Evolutionary conservation across 805 yeast genomes (phyloP), one percentile per base, ranked within the genome.

Genomic region (Candida saitoana): DNA sequence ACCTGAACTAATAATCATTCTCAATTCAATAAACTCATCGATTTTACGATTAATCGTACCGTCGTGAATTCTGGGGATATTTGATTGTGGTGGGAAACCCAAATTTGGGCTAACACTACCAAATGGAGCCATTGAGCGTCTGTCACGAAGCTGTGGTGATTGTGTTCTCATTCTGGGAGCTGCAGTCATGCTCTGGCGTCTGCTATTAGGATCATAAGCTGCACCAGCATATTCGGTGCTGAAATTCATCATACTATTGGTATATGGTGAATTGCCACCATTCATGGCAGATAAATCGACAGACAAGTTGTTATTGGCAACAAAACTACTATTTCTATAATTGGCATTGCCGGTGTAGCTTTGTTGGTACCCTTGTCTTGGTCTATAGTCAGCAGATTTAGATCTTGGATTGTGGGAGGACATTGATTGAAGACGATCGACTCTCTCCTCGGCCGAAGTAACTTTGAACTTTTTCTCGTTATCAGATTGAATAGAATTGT

Each of bases 1-100:
- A 9, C 75, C 74, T 2, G 67, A 50, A 1, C 73, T 66, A 36
- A 70, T 70, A 15, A 64, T 45, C 15, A 47, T 40, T 30, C 75
- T 58, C 41, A 70, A 57, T 22, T 48, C 52, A 18, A 57, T 48
- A 40, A 69, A 69, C 34, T 63, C 63, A 20, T 59, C 59, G 36
- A 69, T 61, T 46, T 63, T 65, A 31, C 53, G 52, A 41, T 49
- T 55, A 34, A 63, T 56, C 31, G 55, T 54, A 5, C 53, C 39
- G 40, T 65, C 72, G 12, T 44, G 48, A 12, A 47, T 41, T 44
- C 51, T 46, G 11, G 29, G 22, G 3, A 15, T 46, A 45, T 17
- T 42, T 36, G 12, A 11, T 22, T 6, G 41, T 34, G 16, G 42
- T 32, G 4, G 35, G 24, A 38, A 46, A 24, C 16, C 15, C 19